phyloP scores from a whole-genome alignment of 2,329 filamentous ascomycete species.

The Neofusicoccum umdonicola region DNA sequence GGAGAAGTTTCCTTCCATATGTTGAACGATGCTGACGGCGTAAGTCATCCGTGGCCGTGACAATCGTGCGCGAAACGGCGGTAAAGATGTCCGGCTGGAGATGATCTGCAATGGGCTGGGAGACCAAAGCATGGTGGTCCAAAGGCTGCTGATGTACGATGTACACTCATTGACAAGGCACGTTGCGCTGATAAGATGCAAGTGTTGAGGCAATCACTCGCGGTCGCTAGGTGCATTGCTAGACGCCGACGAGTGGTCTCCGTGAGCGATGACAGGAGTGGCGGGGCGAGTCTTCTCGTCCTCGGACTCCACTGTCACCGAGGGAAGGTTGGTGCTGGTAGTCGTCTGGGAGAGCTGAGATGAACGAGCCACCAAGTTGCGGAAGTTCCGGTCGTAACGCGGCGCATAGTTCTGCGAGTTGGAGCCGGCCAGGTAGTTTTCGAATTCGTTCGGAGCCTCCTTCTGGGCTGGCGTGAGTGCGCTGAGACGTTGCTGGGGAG shows the following conservation, averaged over 20 bases:
- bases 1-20: slow-evolving; percentile 14
- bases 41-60: slow-evolving; percentile 5
- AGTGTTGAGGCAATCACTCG: slow-evolving; percentile 9
- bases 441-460: slow-evolving; percentile 36
- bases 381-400: slow-evolving; percentile 12
- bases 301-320: slow-evolving; percentile 10
- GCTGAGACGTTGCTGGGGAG: slow-evolving; percentile 33
- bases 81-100: slow-evolving; percentile 5
- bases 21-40: background rate
- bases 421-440: slow-evolving; percentile 30
- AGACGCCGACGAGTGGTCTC: slow-evolving; percentile 18
- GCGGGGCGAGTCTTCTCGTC: slow-evolving; percentile 15
- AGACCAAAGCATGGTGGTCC: slow-evolving; percentile 11
- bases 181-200: background rate
- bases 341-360: slow-evolving; percentile 12
- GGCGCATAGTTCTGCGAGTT: slow-evolving; percentile 3
- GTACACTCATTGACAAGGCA: slow-evolving; percentile 14
- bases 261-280: slow-evolving; percentile 18
- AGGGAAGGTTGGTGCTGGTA: slow-evolving; percentile 9
- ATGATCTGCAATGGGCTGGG: slow-evolving; percentile 7
- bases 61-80: background rate
- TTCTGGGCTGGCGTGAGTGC: slow-evolving; percentile 33
- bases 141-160: slow-evolving; percentile 12
- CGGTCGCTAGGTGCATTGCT: slow-evolving; percentile 17
- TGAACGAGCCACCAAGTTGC: slow-evolving; percentile 13